phyloP scores from a whole-genome alignment of 495 filamentous ascomycete genomes.

The Aspergillus avenaceus region DNA sequence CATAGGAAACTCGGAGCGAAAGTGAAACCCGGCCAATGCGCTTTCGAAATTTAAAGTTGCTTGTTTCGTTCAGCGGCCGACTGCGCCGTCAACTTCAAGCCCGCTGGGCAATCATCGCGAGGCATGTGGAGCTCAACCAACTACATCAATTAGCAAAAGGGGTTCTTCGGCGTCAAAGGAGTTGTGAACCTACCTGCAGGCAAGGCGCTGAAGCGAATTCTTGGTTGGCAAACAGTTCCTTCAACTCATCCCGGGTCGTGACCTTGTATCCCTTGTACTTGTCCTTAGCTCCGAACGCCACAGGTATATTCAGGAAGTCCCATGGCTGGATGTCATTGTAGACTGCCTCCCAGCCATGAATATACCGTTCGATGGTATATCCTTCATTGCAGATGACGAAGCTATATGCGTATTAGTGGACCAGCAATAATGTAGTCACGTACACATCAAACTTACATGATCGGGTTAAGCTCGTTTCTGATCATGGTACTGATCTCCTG shows the following conservation, averaged over 20 bases:
- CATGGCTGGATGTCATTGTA: slow-evolving; percentile 82
- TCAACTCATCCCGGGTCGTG: slow-evolving; percentile 66
- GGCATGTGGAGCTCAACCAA: slow-evolving; percentile 88
- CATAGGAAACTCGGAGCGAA: neutral
- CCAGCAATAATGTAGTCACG: neutral
- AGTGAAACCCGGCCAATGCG: neutral
- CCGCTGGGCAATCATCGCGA: slow-evolving; percentile 70
- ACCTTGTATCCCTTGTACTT: slow-evolving; percentile 62
- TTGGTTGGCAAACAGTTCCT: slow-evolving; percentile 60
- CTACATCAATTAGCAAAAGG: slow-evolving; percentile 36
- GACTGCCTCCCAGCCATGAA: slow-evolving; percentile 59
- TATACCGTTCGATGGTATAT: slow-evolving; percentile 54
- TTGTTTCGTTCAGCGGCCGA: slow-evolving; percentile 67
- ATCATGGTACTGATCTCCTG: slow-evolving; percentile 90
- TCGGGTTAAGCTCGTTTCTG: slow-evolving; percentile 68
- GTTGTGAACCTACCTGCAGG: slow-evolving; percentile 37
- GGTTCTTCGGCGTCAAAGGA: neutral
- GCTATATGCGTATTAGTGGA: slow-evolving; percentile 31
- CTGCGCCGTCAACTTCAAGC: slow-evolving; percentile 57
- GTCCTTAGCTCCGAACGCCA: slow-evolving; percentile 62
- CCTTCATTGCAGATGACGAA: slow-evolving; percentile 57
- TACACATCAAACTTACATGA: slow-evolving; percentile 52
- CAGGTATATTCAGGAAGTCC: slow-evolving; percentile 65
- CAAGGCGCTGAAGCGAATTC: slow-evolving; percentile 52
- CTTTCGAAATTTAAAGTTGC: neutral